Percentiles rank a stretch among this genome's conserved stretches.
These are phyloP conservation scores for Neurospora sp. DNA, from an alignment of 495 filamentous ascomycete species.

Conservation along the genomic window DNA sequence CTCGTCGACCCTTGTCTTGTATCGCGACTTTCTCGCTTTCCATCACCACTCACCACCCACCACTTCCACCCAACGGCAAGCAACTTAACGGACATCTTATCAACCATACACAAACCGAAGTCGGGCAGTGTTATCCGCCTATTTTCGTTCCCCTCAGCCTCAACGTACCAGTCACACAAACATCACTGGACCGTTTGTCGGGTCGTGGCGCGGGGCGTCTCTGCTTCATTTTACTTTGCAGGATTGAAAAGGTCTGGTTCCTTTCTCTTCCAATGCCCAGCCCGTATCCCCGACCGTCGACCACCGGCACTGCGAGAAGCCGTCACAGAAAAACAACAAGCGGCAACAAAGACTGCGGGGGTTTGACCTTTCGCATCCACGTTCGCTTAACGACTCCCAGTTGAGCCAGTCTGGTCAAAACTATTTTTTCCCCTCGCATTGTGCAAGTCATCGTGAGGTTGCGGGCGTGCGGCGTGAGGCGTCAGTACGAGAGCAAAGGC, in stretches of 20 bases:
- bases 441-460: background rate
- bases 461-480: background rate
- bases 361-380: background rate
- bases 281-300: background rate
- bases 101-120: too few species aligned
- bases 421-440: background rate
- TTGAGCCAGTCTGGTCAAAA: background rate
- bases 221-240: background rate
- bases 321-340: background rate
- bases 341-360: background rate
- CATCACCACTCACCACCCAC: background rate
- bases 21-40: background rate
- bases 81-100: background rate
- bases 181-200: background rate
- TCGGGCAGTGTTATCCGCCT: background rate
- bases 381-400: background rate
- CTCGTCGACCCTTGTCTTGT: background rate
- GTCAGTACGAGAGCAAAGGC: background rate
- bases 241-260: too few species aligned
- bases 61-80: background rate
- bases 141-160: background rate
- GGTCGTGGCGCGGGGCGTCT: background rate
- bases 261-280: background rate
- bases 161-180: background rate
- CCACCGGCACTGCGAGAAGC: background rate